Evolutionary conservation across 208 protist species (phyloP).

Genomic region (Strigomonas galati): DNA sequence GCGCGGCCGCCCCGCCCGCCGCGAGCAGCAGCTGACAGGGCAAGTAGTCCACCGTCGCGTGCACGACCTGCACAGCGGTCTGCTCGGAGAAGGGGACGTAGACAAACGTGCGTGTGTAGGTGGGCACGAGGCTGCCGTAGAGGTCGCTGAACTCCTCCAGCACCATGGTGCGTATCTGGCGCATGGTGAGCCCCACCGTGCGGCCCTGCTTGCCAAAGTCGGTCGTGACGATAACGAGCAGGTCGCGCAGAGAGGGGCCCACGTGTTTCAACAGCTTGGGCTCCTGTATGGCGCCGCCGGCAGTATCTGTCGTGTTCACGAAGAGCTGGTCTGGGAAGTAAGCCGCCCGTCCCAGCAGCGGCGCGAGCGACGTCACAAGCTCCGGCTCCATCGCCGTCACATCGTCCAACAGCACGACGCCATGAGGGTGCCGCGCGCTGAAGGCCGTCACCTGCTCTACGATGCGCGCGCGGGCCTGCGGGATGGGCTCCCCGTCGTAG

Average conservation of each 20-base stretch:
- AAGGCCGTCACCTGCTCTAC: constrained; percentile 43
- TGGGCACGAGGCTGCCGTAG: constrained; percentile 61
- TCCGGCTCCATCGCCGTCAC: constrained; percentile 52
- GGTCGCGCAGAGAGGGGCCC: constrained; percentile 40
- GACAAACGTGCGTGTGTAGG: constrained; percentile 60
- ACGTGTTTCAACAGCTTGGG: background rate
- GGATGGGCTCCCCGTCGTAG: constrained; percentile 3
- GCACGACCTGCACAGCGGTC: constrained; percentile 55
- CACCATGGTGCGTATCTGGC: constrained; percentile 61
- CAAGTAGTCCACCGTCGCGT: background rate
- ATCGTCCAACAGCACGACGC: constrained; percentile 80
- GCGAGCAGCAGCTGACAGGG: background rate
- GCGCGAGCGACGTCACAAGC: constrained; percentile 48
- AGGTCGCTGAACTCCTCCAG: constrained; percentile 52
- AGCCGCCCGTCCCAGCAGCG: constrained; percentile 63
- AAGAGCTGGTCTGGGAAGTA: constrained; percentile 65
- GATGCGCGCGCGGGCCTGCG: constrained; percentile 23
- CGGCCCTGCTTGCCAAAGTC: constrained; percentile 82
- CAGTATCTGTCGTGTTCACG: background rate
- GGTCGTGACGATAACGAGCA: constrained; percentile 73
- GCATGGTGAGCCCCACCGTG: constrained; percentile 53
- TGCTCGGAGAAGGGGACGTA: constrained; percentile 47
- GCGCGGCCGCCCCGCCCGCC: background rate
- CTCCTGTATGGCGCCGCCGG: background rate
- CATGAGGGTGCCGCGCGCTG: constrained; percentile 55